These are phyloP conservation scores for Pythium pyrilobum DNA, from an alignment of 352 stramenopile species.

Conservation along the genomic window DNA sequence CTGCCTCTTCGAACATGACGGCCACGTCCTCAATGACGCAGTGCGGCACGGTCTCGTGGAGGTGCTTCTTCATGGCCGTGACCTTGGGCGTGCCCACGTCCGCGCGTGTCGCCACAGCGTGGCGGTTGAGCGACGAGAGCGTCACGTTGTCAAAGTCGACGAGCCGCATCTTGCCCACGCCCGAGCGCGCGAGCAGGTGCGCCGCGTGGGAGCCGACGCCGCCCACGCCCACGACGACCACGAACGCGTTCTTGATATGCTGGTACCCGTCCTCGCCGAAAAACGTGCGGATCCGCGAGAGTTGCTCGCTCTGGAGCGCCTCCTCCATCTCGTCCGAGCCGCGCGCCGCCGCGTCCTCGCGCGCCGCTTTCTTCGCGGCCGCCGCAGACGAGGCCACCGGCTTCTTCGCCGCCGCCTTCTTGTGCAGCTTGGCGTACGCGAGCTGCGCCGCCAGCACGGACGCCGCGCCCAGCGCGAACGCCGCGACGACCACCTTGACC, in stretches of 20 bases:
- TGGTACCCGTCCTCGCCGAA: slow-evolving; percentile 92
- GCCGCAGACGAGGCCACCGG: neutral
- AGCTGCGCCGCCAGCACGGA: slow-evolving; percentile 38
- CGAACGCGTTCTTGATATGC: slow-evolving; percentile 82
- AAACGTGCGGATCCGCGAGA: slow-evolving; percentile 94
- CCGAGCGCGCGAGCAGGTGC: slow-evolving; percentile 96
- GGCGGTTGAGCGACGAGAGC: slow-evolving; percentile 97
- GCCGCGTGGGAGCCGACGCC: slow-evolving; percentile 96
- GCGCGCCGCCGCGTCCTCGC: slow-evolving; percentile 13
- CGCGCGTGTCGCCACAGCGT: slow-evolving; percentile 94
- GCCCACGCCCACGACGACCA: slow-evolving; percentile 95
- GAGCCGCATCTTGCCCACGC: slow-evolving; percentile 92
- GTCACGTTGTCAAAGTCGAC: slow-evolving; percentile 99
- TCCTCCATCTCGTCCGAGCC: slow-evolving; percentile 26
- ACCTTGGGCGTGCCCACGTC: slow-evolving; percentile 97
- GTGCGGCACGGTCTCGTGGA: slow-evolving; percentile 66
- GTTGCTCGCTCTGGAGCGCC: slow-evolving; percentile 63
- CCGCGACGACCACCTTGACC: slow-evolving; percentile 46
- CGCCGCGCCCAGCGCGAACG: slow-evolving; percentile 55
- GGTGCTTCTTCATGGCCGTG: slow-evolving; percentile 77
- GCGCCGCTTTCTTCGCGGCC: neutral
- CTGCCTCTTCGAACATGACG: slow-evolving; percentile 88
- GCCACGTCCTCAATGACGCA: slow-evolving; percentile 84
- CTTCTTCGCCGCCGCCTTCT: slow-evolving; percentile 17
- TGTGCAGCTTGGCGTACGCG: slow-evolving; percentile 28